These are phyloP conservation scores for Rhizopus sp. DNA, from an alignment of 371 early-diverging fungal genomes.

Conservation along the genomic window DNA sequence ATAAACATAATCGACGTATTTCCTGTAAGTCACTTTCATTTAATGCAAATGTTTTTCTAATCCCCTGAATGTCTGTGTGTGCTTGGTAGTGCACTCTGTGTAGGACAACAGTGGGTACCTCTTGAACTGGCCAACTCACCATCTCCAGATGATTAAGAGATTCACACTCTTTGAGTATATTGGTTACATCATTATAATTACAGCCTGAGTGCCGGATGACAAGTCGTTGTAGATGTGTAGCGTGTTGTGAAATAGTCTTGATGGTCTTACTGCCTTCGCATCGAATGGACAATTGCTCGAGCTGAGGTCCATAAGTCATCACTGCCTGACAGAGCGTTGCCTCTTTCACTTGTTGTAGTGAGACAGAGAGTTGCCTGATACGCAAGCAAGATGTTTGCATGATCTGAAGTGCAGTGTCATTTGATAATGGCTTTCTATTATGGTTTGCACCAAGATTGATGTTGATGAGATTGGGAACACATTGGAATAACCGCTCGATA, in stretches of 20 bases:
- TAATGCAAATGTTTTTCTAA: constrained; percentile 21
- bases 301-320: constrained; percentile 26
- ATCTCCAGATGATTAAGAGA: constrained; percentile 32
- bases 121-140: constrained; percentile 40
- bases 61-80: constrained; percentile 1
- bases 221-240: constrained; percentile 26
- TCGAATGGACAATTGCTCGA: constrained; percentile 30
- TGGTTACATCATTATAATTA: constrained; percentile 18
- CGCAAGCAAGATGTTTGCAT: constrained; percentile 27
- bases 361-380: constrained; percentile 29
- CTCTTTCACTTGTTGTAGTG: constrained; percentile 45
- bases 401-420: constrained; percentile 30
- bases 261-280: constrained; percentile 36
- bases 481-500: constrained; percentile 24
- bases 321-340: constrained; percentile 29
- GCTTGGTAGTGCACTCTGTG: constrained; percentile 4
- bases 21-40: constrained; percentile 24
- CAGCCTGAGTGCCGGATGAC: constrained; percentile 19
- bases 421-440: constrained; percentile 35
- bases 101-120: constrained; percentile 37
- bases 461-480: constrained; percentile 26
- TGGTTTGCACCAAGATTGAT: constrained; percentile 46
- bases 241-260: constrained; percentile 31
- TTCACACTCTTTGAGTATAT: constrained; percentile 29
- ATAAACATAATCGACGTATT: constrained; percentile 19